Conservation (phyloP, 345 rosid genomes). For the Eucalyptus victrix region DNA sequence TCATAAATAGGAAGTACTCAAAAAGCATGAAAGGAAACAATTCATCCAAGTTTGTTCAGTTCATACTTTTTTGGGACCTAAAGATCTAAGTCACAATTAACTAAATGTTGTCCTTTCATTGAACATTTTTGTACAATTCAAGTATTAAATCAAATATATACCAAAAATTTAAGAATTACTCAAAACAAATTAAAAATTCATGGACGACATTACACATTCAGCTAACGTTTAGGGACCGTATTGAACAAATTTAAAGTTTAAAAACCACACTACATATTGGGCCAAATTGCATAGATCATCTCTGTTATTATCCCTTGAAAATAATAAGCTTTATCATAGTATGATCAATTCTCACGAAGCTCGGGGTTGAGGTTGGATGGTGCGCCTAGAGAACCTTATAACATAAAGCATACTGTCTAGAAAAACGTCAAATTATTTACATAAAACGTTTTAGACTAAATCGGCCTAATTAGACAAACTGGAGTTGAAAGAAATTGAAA, state of each 20-base stretch:
- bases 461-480: background rate
- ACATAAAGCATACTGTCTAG: background rate
- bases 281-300: too few species aligned
- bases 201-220: rapidly evolving
- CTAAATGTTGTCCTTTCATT: background rate
- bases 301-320: too few species aligned
- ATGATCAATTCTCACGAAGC: background rate
- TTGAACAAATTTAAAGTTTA: too few species aligned
- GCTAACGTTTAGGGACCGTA: rapidly evolving
- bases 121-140: background rate
- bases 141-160: too few species aligned
- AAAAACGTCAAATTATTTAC: too few species aligned
- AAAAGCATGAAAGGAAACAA: background rate
- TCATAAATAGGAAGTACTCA: background rate
- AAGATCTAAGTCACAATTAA: background rate
- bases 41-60: background rate
- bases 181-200: too few species aligned
- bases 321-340: too few species aligned
- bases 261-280: too few species aligned
- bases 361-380: background rate
- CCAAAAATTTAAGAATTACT: too few species aligned
- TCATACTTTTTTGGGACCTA: background rate
- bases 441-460: background rate
- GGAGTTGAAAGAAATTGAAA: background rate
- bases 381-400: background rate